Evolutionary conservation across 176 grass and related monocot species (phyloP).

Genomic region (Saccharum spontaneum): DNA sequence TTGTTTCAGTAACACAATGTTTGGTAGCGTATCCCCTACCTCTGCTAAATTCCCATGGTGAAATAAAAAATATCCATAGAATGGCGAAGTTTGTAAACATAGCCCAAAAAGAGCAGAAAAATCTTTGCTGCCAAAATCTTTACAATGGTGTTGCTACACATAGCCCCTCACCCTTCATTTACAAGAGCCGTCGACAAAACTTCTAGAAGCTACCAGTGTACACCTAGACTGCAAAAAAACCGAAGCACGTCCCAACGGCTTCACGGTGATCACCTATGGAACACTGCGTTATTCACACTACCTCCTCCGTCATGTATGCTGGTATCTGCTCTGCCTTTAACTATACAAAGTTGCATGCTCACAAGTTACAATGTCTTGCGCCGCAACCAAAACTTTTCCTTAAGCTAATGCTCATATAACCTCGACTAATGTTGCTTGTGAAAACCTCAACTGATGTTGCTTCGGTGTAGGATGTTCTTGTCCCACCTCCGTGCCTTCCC

Average conservation of each 20-base stretch:
- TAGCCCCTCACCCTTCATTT: too few species aligned
- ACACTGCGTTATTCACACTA: not conserved
- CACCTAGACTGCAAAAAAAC: conserved; percentile 20
- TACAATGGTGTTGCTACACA: not conserved
- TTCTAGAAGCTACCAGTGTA: conserved; percentile 28
- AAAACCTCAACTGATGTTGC: conserved; percentile 43
- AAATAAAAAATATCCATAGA: not conserved
- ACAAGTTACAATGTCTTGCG: too few species aligned
- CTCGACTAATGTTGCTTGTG: not conserved
- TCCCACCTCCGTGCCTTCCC: conserved; percentile 54
- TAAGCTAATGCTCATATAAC: too few species aligned
- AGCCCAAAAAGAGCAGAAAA: not conserved
- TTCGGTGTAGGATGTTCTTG: conserved; percentile 52
- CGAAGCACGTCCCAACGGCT: not conserved
- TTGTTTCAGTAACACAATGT: too few species aligned
- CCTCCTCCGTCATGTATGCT: not conserved
- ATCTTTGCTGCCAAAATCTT: not conserved
- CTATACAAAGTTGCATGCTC: too few species aligned
- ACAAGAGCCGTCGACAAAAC: conserved; percentile 18
- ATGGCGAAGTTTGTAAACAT: too few species aligned
- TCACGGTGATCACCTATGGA: conserved; percentile 7
- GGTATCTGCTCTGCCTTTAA: conserved; percentile 20
- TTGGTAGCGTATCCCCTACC: too few species aligned
- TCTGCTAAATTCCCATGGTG: too few species aligned
- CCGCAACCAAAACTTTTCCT: too few species aligned